Evolutionary conservation across 345 rosid species (phyloP).

Genomic region (Gossypium turneri): DNA sequence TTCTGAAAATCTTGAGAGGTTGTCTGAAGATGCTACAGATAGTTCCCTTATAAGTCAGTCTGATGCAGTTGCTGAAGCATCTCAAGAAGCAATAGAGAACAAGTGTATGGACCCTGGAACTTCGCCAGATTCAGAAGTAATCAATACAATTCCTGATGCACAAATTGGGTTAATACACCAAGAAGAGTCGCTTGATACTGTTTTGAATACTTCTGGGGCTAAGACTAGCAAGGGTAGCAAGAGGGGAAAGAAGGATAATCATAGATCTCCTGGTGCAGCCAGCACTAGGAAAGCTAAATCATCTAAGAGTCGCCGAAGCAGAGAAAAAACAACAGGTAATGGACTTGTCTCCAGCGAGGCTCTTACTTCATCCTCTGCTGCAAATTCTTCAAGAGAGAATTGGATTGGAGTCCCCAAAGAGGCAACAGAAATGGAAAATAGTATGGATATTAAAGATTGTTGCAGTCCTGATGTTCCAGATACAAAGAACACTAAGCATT

Average conservation of each 20-base stretch:
- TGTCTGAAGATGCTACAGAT: constrained; percentile 39
- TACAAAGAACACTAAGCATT: constrained; percentile 23
- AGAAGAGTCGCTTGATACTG: constrained; percentile 34
- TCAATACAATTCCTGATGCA: constrained; percentile 61
- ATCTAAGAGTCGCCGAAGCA: constrained; percentile 37
- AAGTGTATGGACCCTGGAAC: constrained; percentile 67
- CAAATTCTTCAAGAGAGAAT: constrained; percentile 33
- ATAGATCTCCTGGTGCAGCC: constrained; percentile 27
- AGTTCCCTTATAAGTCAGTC: constrained; percentile 29
- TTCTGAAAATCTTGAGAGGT: constrained; percentile 31
- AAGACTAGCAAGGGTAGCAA: constrained; percentile 23
- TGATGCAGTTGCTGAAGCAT: constrained; percentile 33
- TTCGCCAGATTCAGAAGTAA: constrained; percentile 99
- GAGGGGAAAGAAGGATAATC: constrained; percentile 47
- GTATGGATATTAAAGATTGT: constrained; percentile 21
- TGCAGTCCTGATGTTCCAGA: constrained; percentile 23
- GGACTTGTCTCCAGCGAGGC: constrained; percentile 23
- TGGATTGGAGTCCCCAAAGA: constrained; percentile 28
- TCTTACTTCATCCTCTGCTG: constrained; percentile 24
- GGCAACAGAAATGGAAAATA: constrained; percentile 19
- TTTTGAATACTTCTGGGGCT: constrained; percentile 37
- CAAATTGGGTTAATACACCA: constrained; percentile 35
- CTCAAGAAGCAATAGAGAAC: constrained; percentile 36
- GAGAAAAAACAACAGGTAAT: constrained; percentile 26
- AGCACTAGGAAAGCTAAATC: constrained; percentile 33